These are phyloP conservation scores for Cladosporium cucumerinum DNA, from an alignment of 2,329 filamentous ascomycete genomes.

Conservation along the genomic window DNA sequence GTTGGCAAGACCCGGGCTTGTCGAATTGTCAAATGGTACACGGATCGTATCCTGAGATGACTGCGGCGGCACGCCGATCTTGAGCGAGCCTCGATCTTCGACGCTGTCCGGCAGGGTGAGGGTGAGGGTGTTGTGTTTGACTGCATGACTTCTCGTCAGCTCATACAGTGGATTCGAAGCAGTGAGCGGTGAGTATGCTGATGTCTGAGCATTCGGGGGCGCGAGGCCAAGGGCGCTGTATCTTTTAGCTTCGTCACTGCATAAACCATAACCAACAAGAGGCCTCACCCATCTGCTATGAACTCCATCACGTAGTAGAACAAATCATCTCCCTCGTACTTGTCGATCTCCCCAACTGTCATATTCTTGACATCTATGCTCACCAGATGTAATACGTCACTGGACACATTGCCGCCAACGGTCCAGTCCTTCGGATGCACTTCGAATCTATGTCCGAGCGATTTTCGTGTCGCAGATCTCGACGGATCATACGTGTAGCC, in stretches of 20 bases:
- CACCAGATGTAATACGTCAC: neutral
- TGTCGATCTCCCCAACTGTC: conserved; percentile 8
- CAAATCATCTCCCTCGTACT: conserved; percentile 6
- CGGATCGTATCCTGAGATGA: neutral
- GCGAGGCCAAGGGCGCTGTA: conserved; percentile 9
- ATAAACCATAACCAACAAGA: neutral
- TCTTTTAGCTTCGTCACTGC: neutral
- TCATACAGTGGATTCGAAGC: neutral
- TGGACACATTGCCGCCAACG: neutral
- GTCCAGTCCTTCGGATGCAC: conserved; percentile 4
- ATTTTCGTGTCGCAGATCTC: neutral
- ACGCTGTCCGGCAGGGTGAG: neutral
- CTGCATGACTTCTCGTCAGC: neutral
- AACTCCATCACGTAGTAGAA: conserved; percentile 12
- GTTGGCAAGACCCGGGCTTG: neutral
- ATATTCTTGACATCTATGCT: neutral
- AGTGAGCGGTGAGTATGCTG: neutral
- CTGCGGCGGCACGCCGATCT: neutral
- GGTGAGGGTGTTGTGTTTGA: conserved; percentile 5
- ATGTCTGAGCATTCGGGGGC: neutral
- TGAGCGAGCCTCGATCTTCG: neutral
- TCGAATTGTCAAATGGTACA: neutral
- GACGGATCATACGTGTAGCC: neutral
- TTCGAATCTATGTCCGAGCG: neutral
- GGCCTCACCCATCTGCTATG: conserved; percentile 9